phyloP scores from a whole-genome alignment of 2,329 filamentous ascomycete species.

The Myriosclerotinia duriaeana region DNA sequence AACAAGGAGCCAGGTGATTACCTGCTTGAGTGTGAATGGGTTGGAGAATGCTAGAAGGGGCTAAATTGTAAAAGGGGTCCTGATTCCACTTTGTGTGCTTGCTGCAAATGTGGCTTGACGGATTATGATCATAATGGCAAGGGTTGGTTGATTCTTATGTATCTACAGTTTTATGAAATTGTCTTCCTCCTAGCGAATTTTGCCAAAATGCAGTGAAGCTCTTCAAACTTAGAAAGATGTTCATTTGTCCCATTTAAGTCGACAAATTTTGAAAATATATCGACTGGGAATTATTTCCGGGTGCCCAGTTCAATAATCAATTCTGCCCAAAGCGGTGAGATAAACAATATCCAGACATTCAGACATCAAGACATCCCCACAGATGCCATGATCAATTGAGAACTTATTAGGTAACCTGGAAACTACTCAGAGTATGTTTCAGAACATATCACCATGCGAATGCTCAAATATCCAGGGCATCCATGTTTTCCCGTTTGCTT shows the following conservation, averaged over 20 bases:
- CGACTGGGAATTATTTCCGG: neutral
- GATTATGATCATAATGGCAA: too few relatives aligned
- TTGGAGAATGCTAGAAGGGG: too few relatives aligned
- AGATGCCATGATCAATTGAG: neutral
- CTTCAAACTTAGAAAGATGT: neutral
- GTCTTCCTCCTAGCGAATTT: neutral
- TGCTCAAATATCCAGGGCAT: neutral
- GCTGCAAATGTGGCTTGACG: too few relatives aligned
- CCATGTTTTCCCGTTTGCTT: neutral
- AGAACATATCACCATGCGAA: neutral
- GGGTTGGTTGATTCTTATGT: too few relatives aligned
- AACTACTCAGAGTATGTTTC: neutral
- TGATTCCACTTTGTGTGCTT: too few relatives aligned
- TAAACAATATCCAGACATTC: neutral
- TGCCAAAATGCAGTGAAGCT: neutral
- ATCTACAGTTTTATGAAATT: neutral
- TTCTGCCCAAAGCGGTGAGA: conserved; percentile 17
- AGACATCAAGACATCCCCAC: neutral
- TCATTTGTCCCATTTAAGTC: neutral
- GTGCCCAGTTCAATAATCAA: neutral
- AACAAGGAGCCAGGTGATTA: too few relatives aligned
- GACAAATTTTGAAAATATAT: neutral
- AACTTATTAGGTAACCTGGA: too few relatives aligned
- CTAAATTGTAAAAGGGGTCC: too few relatives aligned
- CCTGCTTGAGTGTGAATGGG: too few relatives aligned